Base-by-base conservation (phyloP, 73 alveolate species). In the Paraurostyla sp. region DNA sequence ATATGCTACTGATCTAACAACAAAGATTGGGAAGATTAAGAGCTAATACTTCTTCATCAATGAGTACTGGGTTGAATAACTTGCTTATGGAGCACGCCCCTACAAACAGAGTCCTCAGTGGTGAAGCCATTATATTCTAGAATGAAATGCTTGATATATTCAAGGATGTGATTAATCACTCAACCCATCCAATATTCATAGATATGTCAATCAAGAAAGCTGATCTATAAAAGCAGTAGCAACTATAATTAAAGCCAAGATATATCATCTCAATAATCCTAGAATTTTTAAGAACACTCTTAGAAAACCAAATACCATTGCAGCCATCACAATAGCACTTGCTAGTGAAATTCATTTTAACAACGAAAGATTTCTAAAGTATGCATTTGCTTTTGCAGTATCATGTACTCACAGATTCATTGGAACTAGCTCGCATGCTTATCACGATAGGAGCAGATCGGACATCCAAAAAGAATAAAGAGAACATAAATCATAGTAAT, bases 401-500 rank as follows among this genome's bases (percentile, higher is more conserved):
- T 49, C 91, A 81, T 57, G 91, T 81, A 0, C 52, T 81, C n/a
- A 65, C 71, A 13, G 91, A 81, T 40, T 40, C 83, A 0, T 36
- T 81, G 18, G 91, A 81, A 59, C 71, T 81, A 3, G 91, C 80
- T 6, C 4, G 91, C 9, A 81, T 81, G 2, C 38, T 81, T 25
- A 45, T 81, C 20, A 27, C 33, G 23, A 43, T 81, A 23, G 91
- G 91, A 13, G 52, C 62, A 15, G 30, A 20, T 25, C 71, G 46
- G 35, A 16, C 35, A 38, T 7, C 82, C n/a, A 38, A 65, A 22
- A 65, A 13, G 49, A 59, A 23, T 27, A 30, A 40, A 38, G 38
- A 13, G 42, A 59, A 11, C 48, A 7, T 22, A 54, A 54, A 45
- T 9, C 9, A 16, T n/a, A n/a, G n/a, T n/a, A n/a, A n/a, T n/a